Base-by-base conservation (phyloP, 2,329 filamentous ascomycete genomes). In the Colletotrichum neosansevieriae region DNA sequence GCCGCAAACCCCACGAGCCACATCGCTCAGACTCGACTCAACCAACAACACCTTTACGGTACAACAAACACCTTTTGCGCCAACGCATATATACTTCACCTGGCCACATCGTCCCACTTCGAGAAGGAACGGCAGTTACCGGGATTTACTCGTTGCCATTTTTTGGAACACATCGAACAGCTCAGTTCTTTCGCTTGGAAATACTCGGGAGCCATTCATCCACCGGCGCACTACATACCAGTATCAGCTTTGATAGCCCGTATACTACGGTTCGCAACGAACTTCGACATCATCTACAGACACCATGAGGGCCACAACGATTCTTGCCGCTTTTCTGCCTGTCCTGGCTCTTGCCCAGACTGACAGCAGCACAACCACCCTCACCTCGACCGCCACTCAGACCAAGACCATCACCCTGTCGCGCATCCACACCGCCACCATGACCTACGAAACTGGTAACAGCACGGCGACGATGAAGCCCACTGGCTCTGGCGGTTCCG, bases 251-350 rank as follows among this genome's bases (percentile, higher is more conserved):
- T 76, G 71, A 71, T 67, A 69, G 71, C 29, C 29, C 59, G 57
- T 58, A 67, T 40, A 59, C 38, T 24, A 57, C 51, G 58, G 67
- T 40, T 56, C 57, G 9, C 7, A 66, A 57, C 50, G 42, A 51
- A 56, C 49, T 58, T 73, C 60, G 49, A 56, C 53, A 58, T 69
- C 63, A 42, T 21, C 53, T 24, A 66, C 59, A 69, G 67, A 71
- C 74, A 77, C 67, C 62, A 82, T 82, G 80, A 79, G 80, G 53
- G 73, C 81, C 72, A 75, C 76, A 51, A 77, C 82, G 34, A 73
- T 88, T 69, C 66, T 84, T 74, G 76, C 85, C 69, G 82, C 83
- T 69, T 75, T 85, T 71, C 81, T 89, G 75, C 86, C 87, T 73
- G 80, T 86, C 60, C 76, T 88, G 74, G 87, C 85, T 68, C 73